These are phyloP conservation scores for Phytomonas serpens DNA, from an alignment of 208 protist species.

Conservation along the genomic window DNA sequence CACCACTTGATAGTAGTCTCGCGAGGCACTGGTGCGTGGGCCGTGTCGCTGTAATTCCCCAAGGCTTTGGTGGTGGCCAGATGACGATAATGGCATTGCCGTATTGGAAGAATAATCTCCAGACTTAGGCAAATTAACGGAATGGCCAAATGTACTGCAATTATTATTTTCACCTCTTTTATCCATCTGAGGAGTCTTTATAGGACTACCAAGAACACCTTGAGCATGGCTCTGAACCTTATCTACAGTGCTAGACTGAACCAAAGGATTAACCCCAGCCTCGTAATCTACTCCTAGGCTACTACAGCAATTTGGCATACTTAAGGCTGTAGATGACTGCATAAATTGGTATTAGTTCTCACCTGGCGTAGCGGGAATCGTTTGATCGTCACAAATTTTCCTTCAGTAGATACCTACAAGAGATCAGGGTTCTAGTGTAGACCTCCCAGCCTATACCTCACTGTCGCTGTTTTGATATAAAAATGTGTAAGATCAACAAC, in stretches of 20 bases:
- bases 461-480: background rate
- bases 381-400: background rate
- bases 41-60: background rate
- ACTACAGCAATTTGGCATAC: background rate
- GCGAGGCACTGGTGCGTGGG: background rate
- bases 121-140: background rate
- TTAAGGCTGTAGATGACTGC: background rate
- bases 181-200: background rate
- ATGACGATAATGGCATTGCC: background rate
- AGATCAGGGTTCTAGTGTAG: background rate
- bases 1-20: background rate
- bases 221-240: background rate
- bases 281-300: background rate
- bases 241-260: background rate
- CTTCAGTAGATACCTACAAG: background rate
- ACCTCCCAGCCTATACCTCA: background rate
- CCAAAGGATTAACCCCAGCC: background rate
- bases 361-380: background rate
- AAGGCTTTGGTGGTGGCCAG: background rate
- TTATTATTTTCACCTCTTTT: background rate
- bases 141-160: background rate
- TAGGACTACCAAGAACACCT: background rate
- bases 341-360: background rate
- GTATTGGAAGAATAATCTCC: background rate
- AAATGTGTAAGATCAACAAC: background rate